Conservation (phyloP, 2,329 filamentous ascomycete genomes). For the Saccharata proteae region DNA sequence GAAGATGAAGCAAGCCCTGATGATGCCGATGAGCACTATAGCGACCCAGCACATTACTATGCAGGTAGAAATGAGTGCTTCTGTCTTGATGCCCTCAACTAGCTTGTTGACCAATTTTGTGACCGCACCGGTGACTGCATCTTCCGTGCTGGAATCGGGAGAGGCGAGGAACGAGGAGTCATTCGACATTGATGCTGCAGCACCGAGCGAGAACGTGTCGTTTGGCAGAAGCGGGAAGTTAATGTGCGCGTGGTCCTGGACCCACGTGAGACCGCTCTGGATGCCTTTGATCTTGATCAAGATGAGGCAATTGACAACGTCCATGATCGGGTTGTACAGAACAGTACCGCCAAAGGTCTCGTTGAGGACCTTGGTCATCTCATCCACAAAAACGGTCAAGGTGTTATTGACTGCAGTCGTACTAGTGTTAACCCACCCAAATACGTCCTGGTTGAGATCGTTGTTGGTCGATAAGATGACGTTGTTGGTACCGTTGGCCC, state of each 20-base stretch:
- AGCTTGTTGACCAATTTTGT: slow-evolving; percentile 56
- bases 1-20: slow-evolving; percentile 53
- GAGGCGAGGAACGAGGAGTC: slow-evolving; percentile 60
- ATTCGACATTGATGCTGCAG: slow-evolving; percentile 42
- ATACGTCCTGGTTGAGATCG: slow-evolving; percentile 72
- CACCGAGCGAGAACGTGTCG: slow-evolving; percentile 73
- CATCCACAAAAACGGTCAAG: slow-evolving; percentile 66
- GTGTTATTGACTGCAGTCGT: slow-evolving; percentile 77
- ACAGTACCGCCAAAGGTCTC: slow-evolving; percentile 71
- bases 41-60: slow-evolving; percentile 68
- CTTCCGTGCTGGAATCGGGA: slow-evolving; percentile 58
- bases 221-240: slow-evolving; percentile 65
- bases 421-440: slow-evolving; percentile 77
- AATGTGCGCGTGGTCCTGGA: slow-evolving; percentile 74
- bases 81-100: slow-evolving; percentile 54
- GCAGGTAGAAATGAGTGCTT: slow-evolving; percentile 66
- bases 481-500: slow-evolving; percentile 65
- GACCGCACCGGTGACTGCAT: slow-evolving; percentile 72
- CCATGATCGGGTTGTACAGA: slow-evolving; percentile 64
- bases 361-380: slow-evolving; percentile 64
- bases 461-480: slow-evolving; percentile 53
- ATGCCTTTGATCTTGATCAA: slow-evolving; percentile 74
- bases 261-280: slow-evolving; percentile 86
- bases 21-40: slow-evolving; percentile 61
- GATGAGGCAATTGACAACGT: slow-evolving; percentile 78